phyloP scores from a whole-genome alignment of 2,329 filamentous ascomycete genomes.

The Tolypocladium ovalisporum region DNA sequence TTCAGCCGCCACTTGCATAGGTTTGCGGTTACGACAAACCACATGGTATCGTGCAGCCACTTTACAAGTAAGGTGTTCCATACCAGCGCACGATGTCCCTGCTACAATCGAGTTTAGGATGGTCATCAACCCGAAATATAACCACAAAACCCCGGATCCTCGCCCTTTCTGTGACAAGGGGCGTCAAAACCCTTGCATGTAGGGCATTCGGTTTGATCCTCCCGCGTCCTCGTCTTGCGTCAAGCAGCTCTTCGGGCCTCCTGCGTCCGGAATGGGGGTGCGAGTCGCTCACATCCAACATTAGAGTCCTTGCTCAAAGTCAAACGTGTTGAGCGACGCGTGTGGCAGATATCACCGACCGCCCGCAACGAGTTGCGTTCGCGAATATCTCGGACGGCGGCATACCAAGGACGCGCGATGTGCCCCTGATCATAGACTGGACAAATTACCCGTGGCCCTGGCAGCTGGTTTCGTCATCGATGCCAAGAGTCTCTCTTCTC shows the following conservation, averaged over 20 bases:
- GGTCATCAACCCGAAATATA: background rate
- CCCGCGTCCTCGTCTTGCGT: background rate
- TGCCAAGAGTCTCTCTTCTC: constrained; percentile 21
- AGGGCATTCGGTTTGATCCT: background rate
- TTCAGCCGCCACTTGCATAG: background rate
- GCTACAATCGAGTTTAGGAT: no score
- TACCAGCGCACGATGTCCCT: background rate
- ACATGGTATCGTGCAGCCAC: background rate
- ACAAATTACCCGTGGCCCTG: background rate
- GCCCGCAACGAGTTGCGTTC: background rate
- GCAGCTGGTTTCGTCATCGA: constrained; percentile 1
- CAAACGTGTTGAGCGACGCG: background rate
- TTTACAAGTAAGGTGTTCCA: no score
- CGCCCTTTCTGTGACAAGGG: background rate
- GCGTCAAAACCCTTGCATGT: background rate
- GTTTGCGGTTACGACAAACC: background rate
- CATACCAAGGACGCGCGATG: background rate
- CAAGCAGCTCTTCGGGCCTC: background rate
- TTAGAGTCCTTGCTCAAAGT: background rate
- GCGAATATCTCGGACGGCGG: background rate
- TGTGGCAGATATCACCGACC: background rate
- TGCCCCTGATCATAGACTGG: background rate
- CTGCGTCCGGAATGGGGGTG: background rate
- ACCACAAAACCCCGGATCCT: background rate
- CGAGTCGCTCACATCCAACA: background rate